Base-by-base conservation (phyloP, 169 alveolate genomes). In the Cryptosporidium meleagridis region DNA sequence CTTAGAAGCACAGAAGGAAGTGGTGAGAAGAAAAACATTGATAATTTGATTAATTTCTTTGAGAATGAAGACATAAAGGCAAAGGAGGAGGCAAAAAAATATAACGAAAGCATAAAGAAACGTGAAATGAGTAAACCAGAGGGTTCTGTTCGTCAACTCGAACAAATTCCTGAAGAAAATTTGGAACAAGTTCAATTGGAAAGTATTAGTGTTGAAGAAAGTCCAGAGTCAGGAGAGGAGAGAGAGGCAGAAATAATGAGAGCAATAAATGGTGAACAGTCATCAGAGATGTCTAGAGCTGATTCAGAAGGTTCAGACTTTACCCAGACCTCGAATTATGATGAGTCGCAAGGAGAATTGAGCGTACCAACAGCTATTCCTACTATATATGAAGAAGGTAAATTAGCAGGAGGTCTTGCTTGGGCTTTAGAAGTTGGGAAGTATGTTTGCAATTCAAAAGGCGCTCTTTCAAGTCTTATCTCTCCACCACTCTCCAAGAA, bases 391-490 rank as follows among this genome's bases (percentile, higher is more conserved):
- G 72, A 29, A 35, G 52, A 35, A 26, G 16, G 33, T 65, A 51
- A 41, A 16, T n/a, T 71, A 59, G 85, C 69, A 6, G 85, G 85
- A 1, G 85, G 86, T 31, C n/a, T 73, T 23, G 41, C 18, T 12
- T 55, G 70, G 70, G 86, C 86, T 1, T 39, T 73, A 6, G 53
- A 39, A n/a, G 29, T 73, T 26, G 86, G 86, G 2, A 73, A 73
- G 48, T 18, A 18, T 31, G 69, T 71, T 18, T 71, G 69, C 69
- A 44, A 52, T 29, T 29, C 31, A 18, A 55, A 59, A 52, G 18
- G 14, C 7, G 10, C 52, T n/a, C 33, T 55, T n/a, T 18, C 68
- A 9, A 55, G 14, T 9, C 12, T 61, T 7, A 59, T 21, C 21
- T 73, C 39, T 16, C 53, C 44, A 18, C 55, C 53, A 6, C 39